Conservation (phyloP, 768 basidiomycete species). For the Leccinum pellstonianum region DNA sequence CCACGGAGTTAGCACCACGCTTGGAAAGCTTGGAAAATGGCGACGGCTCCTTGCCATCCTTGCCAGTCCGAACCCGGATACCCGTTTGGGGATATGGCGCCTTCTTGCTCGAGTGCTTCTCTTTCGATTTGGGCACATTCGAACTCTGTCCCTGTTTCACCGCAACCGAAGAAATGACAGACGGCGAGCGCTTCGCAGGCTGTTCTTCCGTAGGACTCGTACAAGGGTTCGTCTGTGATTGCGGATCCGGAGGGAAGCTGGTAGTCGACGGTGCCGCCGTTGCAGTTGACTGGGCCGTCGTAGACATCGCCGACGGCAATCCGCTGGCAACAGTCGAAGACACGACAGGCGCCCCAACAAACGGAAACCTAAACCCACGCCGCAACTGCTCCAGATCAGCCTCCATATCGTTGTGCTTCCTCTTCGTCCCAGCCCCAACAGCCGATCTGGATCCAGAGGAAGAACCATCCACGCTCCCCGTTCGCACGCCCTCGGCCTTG, state of each 20-base stretch:
- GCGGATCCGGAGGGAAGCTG: constrained; percentile 4
- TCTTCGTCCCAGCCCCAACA: constrained; percentile 29
- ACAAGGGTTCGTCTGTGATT: not conserved
- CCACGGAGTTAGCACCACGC: constrained; percentile 5
- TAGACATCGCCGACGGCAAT: not conserved
- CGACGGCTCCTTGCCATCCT: constrained; percentile 36
- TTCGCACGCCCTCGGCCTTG: constrained; percentile 38
- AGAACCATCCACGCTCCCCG: constrained; percentile 13
- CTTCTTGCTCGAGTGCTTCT: constrained; percentile 43
- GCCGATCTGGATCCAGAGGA: constrained; percentile 22
- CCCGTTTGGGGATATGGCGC: constrained; percentile 42
- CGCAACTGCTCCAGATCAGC: constrained; percentile 31
- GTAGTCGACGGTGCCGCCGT: not conserved
- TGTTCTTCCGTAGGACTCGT: constrained; percentile 14
- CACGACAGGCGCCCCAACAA: constrained; percentile 35
- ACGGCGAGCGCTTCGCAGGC: constrained; percentile 11
- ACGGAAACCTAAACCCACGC: constrained; percentile 43
- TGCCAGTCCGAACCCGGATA: constrained; percentile 45
- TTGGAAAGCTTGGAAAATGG: constrained; percentile 18
- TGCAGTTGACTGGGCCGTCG: not conserved
- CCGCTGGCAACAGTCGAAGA: constrained; percentile 8
- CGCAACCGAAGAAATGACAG: constrained; percentile 2
- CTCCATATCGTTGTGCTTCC: constrained; percentile 44
- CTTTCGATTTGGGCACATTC: constrained; percentile 33
- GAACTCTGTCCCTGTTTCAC: constrained; percentile 13